Evolutionary conservation across 148 eudicot species (phyloP), one percentile per base, ranked within the genome.

Genomic region (Agrostemma githago): DNA sequence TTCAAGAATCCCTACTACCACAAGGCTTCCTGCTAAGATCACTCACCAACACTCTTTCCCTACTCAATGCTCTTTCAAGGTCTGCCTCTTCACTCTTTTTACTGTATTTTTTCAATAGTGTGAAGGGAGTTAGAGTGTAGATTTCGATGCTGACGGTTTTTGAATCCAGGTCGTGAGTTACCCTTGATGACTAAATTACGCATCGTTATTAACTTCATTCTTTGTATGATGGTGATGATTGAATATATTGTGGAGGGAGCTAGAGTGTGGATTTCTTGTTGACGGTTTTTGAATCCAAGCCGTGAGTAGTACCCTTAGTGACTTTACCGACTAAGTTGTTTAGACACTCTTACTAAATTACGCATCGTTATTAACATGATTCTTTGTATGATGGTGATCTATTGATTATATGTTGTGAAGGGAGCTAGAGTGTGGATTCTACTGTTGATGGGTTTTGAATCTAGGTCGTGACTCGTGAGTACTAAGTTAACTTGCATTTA

Each of bases 21-120:
- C 93, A 4, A 85, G 87, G 77, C 86, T 89, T 78, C 73, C 89
- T 14, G 79, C 92, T 63, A 92, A 90, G 83, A 74, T 69, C 63
- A 60, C 89, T 66, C 83, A 68, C 5, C 89, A 87, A n/a, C 86
- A 87, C 82, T 82, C 89, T 69, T 89, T 83, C 73, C 90, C 92
- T 62, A 54, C 90, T 72, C 98, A 92, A 82, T 89, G 90, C 86
- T 80, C 81, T 77, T 64, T 85, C n/a, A 90, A 88, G 96, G 96
- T 95, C 48, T 21, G 6, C 67, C 41, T 61, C 37, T 61, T 48
- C 66, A 17, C 56, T 62, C 42, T 10, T 12, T 15, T 12, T 15
- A 12, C 14, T 12, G n/a, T n/a, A 10, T 51, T 10, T 51, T 51
- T 51, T 0, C 14, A 10, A 15, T 51, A 10, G 16, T 51, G 9